These are phyloP conservation scores for Baorangia bicolor DNA, from an alignment of 768 basidiomycete genomes.

Conservation along the genomic window DNA sequence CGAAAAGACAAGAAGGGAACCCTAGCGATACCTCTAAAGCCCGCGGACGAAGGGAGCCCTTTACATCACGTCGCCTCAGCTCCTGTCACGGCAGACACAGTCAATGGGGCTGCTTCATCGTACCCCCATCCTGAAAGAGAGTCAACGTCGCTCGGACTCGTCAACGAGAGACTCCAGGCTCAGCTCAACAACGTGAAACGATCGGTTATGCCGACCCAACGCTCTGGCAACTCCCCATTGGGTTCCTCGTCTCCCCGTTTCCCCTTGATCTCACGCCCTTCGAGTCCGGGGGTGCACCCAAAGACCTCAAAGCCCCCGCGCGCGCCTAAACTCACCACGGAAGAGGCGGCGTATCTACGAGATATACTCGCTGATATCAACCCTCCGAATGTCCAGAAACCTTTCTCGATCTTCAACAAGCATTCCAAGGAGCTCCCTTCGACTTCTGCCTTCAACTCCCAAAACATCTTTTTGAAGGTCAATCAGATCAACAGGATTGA, in stretches of 20 bases:
- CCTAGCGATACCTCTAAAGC: constrained; percentile 27
- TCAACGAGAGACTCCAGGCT: constrained; percentile 25
- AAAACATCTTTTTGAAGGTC: constrained; percentile 29
- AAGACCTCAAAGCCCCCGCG: constrained; percentile 44
- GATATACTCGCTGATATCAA: constrained; percentile 66
- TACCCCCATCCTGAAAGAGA: constrained; percentile 16
- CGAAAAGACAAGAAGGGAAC: constrained; percentile 35
- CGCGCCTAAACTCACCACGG: constrained; percentile 51
- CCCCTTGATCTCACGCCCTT: constrained; percentile 28
- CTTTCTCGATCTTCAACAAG: constrained; percentile 53
- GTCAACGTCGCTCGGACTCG: constrained; percentile 22
- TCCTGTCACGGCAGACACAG: constrained; percentile 1
- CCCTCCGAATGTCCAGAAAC: constrained; percentile 39
- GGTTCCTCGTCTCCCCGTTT: constrained; percentile 20
- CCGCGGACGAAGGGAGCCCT: constrained; percentile 20
- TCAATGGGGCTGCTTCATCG: constrained; percentile 3
- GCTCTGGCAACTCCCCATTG: constrained; percentile 18
- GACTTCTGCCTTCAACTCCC: constrained; percentile 17
- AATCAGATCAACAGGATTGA: constrained; percentile 40
- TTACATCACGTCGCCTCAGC: constrained; percentile 11
- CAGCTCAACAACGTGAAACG: constrained; percentile 30
- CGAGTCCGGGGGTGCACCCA: constrained; percentile 32
- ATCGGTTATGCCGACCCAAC: constrained; percentile 22
- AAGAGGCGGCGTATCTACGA: constrained; percentile 66
- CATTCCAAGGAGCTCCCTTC: constrained; percentile 32